These are phyloP conservation scores for Akebia trifoliata DNA, from an alignment of 164 flowering plant species.

Conservation along the genomic window DNA sequence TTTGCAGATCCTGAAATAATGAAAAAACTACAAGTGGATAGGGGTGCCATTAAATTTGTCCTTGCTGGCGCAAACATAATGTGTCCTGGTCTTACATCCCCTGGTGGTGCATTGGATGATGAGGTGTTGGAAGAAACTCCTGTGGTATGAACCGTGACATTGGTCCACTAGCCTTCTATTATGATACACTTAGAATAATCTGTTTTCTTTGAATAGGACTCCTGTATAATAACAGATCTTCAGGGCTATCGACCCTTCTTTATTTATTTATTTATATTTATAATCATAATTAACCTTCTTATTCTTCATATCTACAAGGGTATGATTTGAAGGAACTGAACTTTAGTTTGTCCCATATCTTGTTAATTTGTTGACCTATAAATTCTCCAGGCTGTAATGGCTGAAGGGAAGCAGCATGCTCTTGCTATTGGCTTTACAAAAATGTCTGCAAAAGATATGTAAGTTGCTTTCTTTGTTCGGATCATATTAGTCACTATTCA, in stretches of 20 bases:
- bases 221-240: neutral
- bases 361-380: slow-evolving; percentile 19
- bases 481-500: neutral
- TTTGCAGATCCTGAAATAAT: slow-evolving; percentile 87
- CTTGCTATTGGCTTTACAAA: slow-evolving; percentile 97
- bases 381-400: slow-evolving; percentile 83
- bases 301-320: neutral
- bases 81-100: slow-evolving; percentile 99
- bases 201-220: neutral
- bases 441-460: slow-evolving; percentile 98
- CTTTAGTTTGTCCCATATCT: neutral
- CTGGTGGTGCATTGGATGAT: slow-evolving; percentile 94
- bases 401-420: slow-evolving; percentile 99
- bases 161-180: neutral
- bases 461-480: slow-evolving; percentile 28
- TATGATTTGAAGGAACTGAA: no score
- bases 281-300: neutral
- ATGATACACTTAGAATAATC: neutral
- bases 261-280: no score
- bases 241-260: neutral
- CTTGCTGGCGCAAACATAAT: slow-evolving; percentile 98
- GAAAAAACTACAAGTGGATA: slow-evolving; percentile 93
- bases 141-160: slow-evolving; percentile 50
- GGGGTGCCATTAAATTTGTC: slow-evolving; percentile 96
- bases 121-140: slow-evolving; percentile 88